Conservation (phyloP, 2,329 filamentous ascomycete genomes). For the Aureobasidium namibiae region DNA sequence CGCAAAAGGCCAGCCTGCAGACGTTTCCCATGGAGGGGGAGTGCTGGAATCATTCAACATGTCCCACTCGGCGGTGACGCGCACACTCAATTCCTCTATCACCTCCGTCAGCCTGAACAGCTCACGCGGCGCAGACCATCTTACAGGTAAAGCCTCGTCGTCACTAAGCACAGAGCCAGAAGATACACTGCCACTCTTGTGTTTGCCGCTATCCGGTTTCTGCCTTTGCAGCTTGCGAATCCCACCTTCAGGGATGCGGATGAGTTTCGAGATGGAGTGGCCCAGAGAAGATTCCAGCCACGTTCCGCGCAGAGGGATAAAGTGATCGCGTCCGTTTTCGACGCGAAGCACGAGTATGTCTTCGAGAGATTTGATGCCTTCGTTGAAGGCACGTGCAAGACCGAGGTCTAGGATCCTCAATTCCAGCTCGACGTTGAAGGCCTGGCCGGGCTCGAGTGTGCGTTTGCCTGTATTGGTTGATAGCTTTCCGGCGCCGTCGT, state of each 20-base stretch:
- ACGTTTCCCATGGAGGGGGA: conserved; percentile 44
- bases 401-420: conserved; percentile 56
- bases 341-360: conserved; percentile 85
- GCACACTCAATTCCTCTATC: conserved; percentile 53
- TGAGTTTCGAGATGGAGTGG: conserved; percentile 78
- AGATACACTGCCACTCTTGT: not conserved
- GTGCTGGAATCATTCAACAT: conserved; percentile 39
- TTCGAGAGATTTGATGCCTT: conserved; percentile 58
- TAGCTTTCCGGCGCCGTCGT: conserved; percentile 17
- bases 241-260: conserved; percentile 68
- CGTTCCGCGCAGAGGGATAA: conserved; percentile 67
- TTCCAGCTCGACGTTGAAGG: conserved; percentile 61
- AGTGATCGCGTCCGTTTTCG: conserved; percentile 77
- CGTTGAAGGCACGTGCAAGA: conserved; percentile 63
- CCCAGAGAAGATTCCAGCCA: conserved; percentile 82
- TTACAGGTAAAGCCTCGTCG: conserved; percentile 39
- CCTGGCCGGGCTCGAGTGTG: conserved; percentile 76
- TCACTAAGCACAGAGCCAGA: not conserved
- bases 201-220: conserved; percentile 33
- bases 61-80: conserved; percentile 53
- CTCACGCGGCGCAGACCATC: conserved; percentile 77
- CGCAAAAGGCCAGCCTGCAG: conserved; percentile 54
- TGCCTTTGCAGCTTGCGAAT: conserved; percentile 63
- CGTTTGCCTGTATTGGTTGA: conserved; percentile 33
- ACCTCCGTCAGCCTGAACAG: conserved; percentile 82